A percentile compares a stretch with the other conserved stretches of the same genome.
These are phyloP conservation scores for Peziza echinospora DNA, from an alignment of 495 filamentous ascomycete genomes.

Conservation along the genomic window DNA sequence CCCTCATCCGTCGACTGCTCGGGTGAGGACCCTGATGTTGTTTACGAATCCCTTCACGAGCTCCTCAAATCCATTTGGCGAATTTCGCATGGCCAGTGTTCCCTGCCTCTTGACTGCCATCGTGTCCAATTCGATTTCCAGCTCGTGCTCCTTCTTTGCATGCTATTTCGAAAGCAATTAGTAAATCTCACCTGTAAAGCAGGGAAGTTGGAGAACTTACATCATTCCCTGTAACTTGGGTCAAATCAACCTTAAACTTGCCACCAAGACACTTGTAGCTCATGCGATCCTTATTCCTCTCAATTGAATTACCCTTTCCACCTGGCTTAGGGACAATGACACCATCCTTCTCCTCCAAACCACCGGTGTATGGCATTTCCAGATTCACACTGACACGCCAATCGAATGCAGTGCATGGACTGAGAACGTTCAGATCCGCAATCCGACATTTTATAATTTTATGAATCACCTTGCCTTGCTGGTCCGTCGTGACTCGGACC, in stretches of 20 bases:
- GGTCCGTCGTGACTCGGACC: slow-evolving; percentile 58
- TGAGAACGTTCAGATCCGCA: slow-evolving; percentile 61
- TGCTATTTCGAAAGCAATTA: slow-evolving; percentile 1
- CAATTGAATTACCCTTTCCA: slow-evolving; percentile 24
- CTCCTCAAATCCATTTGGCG: slow-evolving; percentile 48
- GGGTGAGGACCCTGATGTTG: slow-evolving; percentile 53
- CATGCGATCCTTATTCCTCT: slow-evolving; percentile 67
- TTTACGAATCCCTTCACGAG: slow-evolving; percentile 65
- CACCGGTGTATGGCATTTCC: slow-evolving; percentile 66
- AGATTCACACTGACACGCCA: slow-evolving; percentile 77
- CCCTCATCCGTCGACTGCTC: too few species aligned
- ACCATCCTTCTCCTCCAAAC: slow-evolving; percentile 22
- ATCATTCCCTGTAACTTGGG: slow-evolving; percentile 44
- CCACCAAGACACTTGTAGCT: slow-evolving; percentile 56
- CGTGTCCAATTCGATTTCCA: slow-evolving; percentile 64
- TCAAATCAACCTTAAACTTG: slow-evolving; percentile 66
- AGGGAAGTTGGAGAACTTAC: slow-evolving; percentile 26
- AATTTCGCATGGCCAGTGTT: slow-evolving; percentile 29
- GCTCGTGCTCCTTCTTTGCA: slow-evolving; percentile 56
- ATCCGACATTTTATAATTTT: slow-evolving; percentile 77
- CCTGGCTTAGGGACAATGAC: slow-evolving; percentile 10
- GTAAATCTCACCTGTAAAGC: not conserved
- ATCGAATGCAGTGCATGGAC: slow-evolving; percentile 50
- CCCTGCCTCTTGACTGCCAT: slow-evolving; percentile 48
- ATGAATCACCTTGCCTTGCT: slow-evolving; percentile 46